Evolutionary conservation across 441 rosid genomes (phyloP), one percentile per base, ranked within the genome.

Genomic region (Populus tomentosa): DNA sequence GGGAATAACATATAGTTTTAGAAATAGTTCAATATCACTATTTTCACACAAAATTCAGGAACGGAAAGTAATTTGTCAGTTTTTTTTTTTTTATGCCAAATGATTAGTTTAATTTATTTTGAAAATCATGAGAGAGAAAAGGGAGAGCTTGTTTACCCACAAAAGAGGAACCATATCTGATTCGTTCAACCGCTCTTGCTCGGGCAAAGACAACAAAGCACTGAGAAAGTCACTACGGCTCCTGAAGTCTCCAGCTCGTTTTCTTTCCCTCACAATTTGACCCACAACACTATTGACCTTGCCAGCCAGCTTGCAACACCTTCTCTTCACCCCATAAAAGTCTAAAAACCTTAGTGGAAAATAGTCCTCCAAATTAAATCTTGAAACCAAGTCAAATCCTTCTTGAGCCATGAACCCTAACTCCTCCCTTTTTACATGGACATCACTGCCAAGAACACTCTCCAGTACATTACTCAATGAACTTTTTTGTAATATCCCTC

Each of bases 311-410:
- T 78, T 78, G 38, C 72, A 80, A 24, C 94, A 89, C 86, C 83
- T 87, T 67, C 92, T 88, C 74, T 85, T 90, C 75, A 91, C 91
- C 8, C 92, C 94, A 75, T 71, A 42, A 18, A 91, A 80, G 67
- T 91, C 94, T 86, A 91, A 67, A 53, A 86, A 84, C 77, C 81
- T 80, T 0, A 86, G 13, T 3, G 88, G 90, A 74, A 89, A 86
- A 79, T 87, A 77, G 62, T 91, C 96, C 63, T 88, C 96, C 84
- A 84, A 78, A 40, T 91, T 91, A 38, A 86, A 90, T 33, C 76
- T 79, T 0, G 75, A 64, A 23, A 90, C 86, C 69, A 90, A 67
- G 56, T 87, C 91, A 67, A 87, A 89, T 69, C 94, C 92, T 82
- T 91, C 96, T 67, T 77, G 79, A 33, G 89, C 92, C 88, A 88